These are phyloP conservation scores for Trichoderma aggressivum DNA, from an alignment of 2,329 filamentous ascomycete species.

Conservation along the genomic window DNA sequence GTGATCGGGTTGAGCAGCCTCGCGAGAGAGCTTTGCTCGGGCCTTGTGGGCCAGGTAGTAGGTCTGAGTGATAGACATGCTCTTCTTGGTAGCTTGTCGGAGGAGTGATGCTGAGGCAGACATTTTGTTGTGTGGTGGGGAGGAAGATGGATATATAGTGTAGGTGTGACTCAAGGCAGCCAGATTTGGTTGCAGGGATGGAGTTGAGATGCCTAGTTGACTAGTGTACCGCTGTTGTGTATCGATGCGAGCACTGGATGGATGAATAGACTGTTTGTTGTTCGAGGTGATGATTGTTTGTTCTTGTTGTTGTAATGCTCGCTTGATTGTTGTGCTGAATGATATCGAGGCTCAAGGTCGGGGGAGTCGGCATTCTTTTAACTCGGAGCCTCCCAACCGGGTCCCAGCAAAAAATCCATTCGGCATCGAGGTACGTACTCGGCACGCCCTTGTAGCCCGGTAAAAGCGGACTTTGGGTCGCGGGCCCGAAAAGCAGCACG, in stretches of 20 bases:
- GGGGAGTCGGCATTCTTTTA: conserved; percentile 27
- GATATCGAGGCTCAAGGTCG: conserved; percentile 17
- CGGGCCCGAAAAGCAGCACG: conserved; percentile 18
- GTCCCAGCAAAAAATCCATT: conserved; percentile 6
- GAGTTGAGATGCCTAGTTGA: conserved; percentile 15
- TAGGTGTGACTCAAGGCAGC: conserved; percentile 28
- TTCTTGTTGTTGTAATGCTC: background rate
- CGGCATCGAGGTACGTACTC: conserved; percentile 13
- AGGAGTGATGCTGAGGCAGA: conserved; percentile 32
- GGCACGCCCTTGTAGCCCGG: conserved; percentile 9
- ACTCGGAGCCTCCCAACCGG: conserved; percentile 20
- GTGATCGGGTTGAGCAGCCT: conserved; percentile 88
- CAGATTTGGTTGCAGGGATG: conserved; percentile 28
- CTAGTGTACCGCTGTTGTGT: background rate
- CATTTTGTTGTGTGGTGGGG: conserved; percentile 27
- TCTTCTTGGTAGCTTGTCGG: conserved; percentile 57
- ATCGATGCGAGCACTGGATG: background rate
- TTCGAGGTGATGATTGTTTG: background rate
- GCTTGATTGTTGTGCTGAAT: background rate
- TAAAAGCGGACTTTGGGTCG: conserved; percentile 20
- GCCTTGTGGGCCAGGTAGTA: conserved; percentile 98
- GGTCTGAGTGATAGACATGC: conserved; percentile 96
- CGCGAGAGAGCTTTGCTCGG: conserved; percentile 88
- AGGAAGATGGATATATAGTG: conserved; percentile 8
- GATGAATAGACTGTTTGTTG: background rate